Evolutionary conservation across 2,329 filamentous ascomycete genomes (phyloP).

Genomic region (Aureobasidium sp.): DNA sequence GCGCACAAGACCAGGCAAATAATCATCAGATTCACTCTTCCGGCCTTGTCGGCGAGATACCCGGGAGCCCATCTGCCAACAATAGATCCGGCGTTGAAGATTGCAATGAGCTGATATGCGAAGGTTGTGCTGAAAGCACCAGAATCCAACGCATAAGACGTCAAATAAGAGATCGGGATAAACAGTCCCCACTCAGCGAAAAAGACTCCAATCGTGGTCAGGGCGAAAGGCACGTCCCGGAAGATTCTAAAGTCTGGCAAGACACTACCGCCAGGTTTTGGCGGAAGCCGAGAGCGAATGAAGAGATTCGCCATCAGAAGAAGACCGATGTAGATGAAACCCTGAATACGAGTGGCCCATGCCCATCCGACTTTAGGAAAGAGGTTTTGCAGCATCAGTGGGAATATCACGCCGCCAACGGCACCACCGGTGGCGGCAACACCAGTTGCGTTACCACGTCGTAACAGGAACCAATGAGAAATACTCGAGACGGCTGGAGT

Average conservation of each 20-base stretch:
- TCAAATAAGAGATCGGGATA: slow-evolving; percentile 73
- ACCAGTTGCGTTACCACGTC: slow-evolving; percentile 72
- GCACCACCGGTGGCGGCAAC: slow-evolving; percentile 63
- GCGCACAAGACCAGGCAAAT: slow-evolving; percentile 57
- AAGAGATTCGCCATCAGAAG: slow-evolving; percentile 33
- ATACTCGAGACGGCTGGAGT: slow-evolving; percentile 73
- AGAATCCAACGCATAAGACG: slow-evolving; percentile 52
- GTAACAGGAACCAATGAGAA: slow-evolving; percentile 71
- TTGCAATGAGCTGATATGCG: slow-evolving; percentile 63
- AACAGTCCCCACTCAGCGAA: slow-evolving; percentile 43
- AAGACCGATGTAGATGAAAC: slow-evolving; percentile 37
- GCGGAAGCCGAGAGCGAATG: slow-evolving; percentile 37
- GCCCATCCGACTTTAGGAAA: slow-evolving; percentile 37
- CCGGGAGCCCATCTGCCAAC: slow-evolving; percentile 73
- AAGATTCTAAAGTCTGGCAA: slow-evolving; percentile 39
- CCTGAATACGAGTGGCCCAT: slow-evolving; percentile 40
- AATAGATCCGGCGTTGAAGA: slow-evolving; percentile 74
- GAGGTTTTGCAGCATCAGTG: slow-evolving; percentile 37
- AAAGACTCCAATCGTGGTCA: slow-evolving; percentile 38
- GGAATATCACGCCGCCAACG: slow-evolving; percentile 40
- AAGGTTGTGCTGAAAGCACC: slow-evolving; percentile 41
- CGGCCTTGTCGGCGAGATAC: slow-evolving; percentile 70
- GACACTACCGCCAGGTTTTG: slow-evolving; percentile 34
- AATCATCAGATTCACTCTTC: slow-evolving; percentile 78
- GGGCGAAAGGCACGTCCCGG: slow-evolving; percentile 30